Percentiles rank a stretch among this genome's conserved stretches.
Conservation (phyloP, 2,329 filamentous ascomycete species). For the Ilyonectria robusta region DNA sequence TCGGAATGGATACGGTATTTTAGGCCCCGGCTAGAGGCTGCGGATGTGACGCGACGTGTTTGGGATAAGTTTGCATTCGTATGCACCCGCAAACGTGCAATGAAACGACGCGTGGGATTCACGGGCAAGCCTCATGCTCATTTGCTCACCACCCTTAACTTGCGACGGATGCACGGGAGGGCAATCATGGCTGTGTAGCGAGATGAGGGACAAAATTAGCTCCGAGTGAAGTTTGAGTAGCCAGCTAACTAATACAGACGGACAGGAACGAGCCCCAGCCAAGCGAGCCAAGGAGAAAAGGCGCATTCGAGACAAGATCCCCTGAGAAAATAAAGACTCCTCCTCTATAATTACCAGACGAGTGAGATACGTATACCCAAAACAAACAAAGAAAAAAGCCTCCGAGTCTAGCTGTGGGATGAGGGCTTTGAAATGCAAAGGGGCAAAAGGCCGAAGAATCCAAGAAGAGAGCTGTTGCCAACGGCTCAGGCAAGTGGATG, state of each 20-base stretch:
- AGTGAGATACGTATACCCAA: not conserved
- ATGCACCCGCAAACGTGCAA: not conserved
- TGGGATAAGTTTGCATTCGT: not conserved
- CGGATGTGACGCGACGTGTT: not conserved
- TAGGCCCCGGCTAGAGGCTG: not conserved
- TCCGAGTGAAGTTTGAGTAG: not conserved
- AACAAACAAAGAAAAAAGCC: not conserved
- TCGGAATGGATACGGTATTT: not conserved
- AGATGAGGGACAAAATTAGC: not conserved
- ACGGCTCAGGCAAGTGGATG: not conserved
- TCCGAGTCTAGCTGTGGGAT: not conserved
- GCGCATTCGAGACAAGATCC: not conserved
- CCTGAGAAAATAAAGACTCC: not conserved
- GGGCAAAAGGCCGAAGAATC: not conserved
- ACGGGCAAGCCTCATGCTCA: not conserved
- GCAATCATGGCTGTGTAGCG: not conserved
- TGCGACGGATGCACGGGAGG: not conserved
- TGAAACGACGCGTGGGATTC: not conserved
- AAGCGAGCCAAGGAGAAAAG: not conserved
- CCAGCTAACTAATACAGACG: not conserved
- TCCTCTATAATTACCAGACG: not conserved
- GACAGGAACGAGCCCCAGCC: not conserved
- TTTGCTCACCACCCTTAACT: not conserved
- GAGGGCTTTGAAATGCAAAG: not conserved
- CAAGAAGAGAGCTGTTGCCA: not conserved